Evolutionary conservation across 805 yeast genomes (phyloP).

Genomic region (Wickerhamomyces chambardii): DNA sequence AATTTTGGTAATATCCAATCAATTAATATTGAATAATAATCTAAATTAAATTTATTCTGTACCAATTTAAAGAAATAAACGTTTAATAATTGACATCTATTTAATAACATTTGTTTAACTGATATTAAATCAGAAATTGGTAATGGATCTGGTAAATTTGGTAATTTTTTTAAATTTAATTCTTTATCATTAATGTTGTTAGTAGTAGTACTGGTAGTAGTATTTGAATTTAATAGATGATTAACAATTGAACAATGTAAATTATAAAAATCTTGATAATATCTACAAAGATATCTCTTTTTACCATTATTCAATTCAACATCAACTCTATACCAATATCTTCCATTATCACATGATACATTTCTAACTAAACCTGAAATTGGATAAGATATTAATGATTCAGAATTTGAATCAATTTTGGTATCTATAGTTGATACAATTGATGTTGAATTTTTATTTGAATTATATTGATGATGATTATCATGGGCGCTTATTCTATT

Average conservation of each 20-base stretch:
- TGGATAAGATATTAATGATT: constrained; percentile 14
- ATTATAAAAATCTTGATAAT: constrained; percentile 42
- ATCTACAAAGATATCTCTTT: constrained; percentile 33
- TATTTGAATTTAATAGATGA: constrained; percentile 5
- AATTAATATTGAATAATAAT: constrained; percentile 15
- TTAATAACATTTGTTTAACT: constrained; percentile 19
- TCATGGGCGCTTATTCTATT: too few relatives aligned
- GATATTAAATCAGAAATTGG: constrained; percentile 26
- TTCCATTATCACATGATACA: constrained; percentile 29
- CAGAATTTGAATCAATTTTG: neutral
- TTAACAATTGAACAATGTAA: constrained; percentile 28
- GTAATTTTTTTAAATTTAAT: constrained; percentile 15
- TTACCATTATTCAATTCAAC: constrained; percentile 24
- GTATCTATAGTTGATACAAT: constrained; percentile 1
- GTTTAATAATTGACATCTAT: constrained; percentile 31
- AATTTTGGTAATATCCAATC: constrained; percentile 20
- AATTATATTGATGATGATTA: neutral
- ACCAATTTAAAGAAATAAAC: constrained; percentile 28
- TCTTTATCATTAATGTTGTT: constrained; percentile 3
- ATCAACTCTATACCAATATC: constrained; percentile 45
- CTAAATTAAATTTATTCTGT: constrained; percentile 14
- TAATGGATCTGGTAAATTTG: constrained; percentile 39
- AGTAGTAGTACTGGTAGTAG: neutral
- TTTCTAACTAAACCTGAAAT: constrained; percentile 28
- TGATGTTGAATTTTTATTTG: constrained; percentile 1